A percentile compares a stretch with the other conserved stretches of the same genome.
Evolutionary conservation across 306 rosid species (phyloP).

Genomic region (Dryas octopetala): DNA sequence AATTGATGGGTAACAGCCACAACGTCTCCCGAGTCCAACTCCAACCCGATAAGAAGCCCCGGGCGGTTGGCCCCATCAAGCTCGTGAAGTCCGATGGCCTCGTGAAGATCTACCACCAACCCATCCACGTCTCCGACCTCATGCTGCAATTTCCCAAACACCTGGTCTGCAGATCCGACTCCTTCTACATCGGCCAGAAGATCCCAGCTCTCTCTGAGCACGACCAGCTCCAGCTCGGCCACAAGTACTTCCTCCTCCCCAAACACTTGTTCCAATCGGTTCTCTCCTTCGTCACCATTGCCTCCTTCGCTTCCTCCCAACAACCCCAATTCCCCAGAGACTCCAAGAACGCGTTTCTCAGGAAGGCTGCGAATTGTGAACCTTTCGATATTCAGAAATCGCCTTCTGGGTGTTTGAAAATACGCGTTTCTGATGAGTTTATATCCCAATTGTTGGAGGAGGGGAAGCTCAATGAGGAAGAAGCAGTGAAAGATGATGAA

Average conservation of each 20-base stretch:
- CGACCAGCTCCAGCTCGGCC: conserved; percentile 39
- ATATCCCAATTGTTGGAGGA: conserved; percentile 36
- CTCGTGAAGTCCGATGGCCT: conserved; percentile 37
- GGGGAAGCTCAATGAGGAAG: neutral
- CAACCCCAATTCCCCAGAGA: neutral
- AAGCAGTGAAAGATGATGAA: neutral
- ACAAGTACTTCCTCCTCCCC: conserved; percentile 44
- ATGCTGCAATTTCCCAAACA: conserved; percentile 35
- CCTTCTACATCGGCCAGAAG: conserved; percentile 46
- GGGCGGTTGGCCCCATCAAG: conserved; percentile 14
- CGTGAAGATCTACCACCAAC: conserved; percentile 27
- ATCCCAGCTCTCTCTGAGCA: conserved; percentile 41
- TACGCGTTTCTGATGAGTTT: conserved; percentile 47
- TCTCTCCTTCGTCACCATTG: conserved; percentile 41
- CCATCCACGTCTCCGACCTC: conserved; percentile 30
- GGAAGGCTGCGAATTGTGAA: conserved; percentile 27
- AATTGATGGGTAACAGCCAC: conserved; percentile 13
- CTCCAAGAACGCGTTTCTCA: conserved; percentile 20
- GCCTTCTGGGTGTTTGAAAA: conserved; percentile 31
- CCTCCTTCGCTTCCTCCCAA: conserved; percentile 28
- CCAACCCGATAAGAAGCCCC: neutral
- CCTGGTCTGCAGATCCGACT: conserved; percentile 38
- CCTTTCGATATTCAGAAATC: conserved; percentile 39
- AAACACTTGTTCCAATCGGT: conserved; percentile 36
- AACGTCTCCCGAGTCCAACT: neutral